Conservation (phyloP, 1,284 basidiomycete species). For the Megacollybia platyphylla region DNA sequence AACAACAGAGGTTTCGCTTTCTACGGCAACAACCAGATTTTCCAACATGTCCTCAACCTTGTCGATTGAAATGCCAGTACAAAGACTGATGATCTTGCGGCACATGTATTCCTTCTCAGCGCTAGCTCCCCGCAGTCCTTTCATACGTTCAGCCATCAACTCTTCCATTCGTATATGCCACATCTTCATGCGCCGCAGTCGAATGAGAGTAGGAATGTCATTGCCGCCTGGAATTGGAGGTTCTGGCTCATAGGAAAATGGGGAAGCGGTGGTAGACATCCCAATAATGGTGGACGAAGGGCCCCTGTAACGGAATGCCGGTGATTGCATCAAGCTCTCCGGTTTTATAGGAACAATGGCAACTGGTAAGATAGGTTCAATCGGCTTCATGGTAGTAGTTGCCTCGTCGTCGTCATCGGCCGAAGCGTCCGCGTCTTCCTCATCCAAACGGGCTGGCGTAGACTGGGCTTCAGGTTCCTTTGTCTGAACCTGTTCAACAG, state of each 20-base stretch:
- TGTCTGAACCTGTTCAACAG: neutral
- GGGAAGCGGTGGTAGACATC: constrained; percentile 20
- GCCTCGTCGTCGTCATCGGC: constrained; percentile 9
- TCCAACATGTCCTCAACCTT: constrained; percentile 91
- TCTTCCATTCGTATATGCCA: constrained; percentile 78
- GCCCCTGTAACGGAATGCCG: constrained; percentile 33
- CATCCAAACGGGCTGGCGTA: constrained; percentile 7
- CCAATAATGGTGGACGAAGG: constrained; percentile 46
- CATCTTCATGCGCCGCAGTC: constrained; percentile 60
- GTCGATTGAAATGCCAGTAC: constrained; percentile 79
- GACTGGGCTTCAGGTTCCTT: neutral
- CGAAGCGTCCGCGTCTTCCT: constrained; percentile 12
- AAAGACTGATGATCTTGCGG: constrained; percentile 83
- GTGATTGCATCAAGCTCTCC: neutral
- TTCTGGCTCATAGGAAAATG: constrained; percentile 51
- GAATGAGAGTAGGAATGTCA: constrained; percentile 47
- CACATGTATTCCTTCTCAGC: constrained; percentile 83
- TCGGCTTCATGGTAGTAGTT: neutral
- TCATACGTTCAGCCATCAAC: constrained; percentile 58
- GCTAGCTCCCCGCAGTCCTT: constrained; percentile 64
- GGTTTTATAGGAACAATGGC: neutral
- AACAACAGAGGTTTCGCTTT: constrained; percentile 76
- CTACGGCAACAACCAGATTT: constrained; percentile 78
- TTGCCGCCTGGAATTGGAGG: constrained; percentile 53
- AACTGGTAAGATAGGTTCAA: neutral